A percentile compares a stretch with the other conserved stretches of the same genome.
Conservation (phyloP, 202 grass and related monocot genomes). For the Zoysia matrella region DNA sequence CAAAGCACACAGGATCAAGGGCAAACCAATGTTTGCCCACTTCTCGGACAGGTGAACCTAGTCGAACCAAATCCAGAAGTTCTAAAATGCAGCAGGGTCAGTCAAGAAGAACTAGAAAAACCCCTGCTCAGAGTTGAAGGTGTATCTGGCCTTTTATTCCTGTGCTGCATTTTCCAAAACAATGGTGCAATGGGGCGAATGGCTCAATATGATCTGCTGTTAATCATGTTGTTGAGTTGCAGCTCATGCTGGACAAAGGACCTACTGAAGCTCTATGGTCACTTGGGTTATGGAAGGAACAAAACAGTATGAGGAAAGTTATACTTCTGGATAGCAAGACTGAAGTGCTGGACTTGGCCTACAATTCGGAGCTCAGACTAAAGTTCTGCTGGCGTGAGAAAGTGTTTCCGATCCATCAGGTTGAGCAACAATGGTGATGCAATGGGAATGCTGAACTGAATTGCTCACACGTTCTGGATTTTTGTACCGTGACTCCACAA, state of each 20-base stretch:
- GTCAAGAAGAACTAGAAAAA: slow-evolving; percentile 53
- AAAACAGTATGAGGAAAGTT: slow-evolving; percentile 6
- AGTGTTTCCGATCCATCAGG: slow-evolving; percentile 7
- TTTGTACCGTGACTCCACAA: neutral
- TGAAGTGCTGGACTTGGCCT: slow-evolving; percentile 9
- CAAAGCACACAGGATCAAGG: slow-evolving; percentile 39
- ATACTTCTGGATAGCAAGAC: slow-evolving; percentile 15
- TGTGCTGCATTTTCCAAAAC: slow-evolving; percentile 20
- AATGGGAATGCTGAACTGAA: neutral
- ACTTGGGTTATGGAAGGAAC: slow-evolving; percentile 4
- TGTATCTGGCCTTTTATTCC: neutral
- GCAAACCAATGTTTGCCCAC: slow-evolving; percentile 24
- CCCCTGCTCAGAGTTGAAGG: slow-evolving; percentile 30
- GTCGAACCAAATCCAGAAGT: slow-evolving; percentile 24
- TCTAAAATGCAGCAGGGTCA: slow-evolving; percentile 37
- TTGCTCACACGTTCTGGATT: neutral
- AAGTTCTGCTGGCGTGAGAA: slow-evolving; percentile 15
- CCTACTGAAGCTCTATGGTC: neutral
- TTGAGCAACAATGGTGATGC: neutral
- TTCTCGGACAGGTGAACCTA: slow-evolving; percentile 45
- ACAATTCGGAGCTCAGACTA: neutral
- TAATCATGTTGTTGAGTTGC: neutral
- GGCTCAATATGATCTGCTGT: neutral
- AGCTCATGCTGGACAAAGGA: slow-evolving; percentile 9
- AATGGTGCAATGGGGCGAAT: neutral